Conservation (phyloP, 352 stramenopile species). For the Phytophthora ramorum region DNA sequence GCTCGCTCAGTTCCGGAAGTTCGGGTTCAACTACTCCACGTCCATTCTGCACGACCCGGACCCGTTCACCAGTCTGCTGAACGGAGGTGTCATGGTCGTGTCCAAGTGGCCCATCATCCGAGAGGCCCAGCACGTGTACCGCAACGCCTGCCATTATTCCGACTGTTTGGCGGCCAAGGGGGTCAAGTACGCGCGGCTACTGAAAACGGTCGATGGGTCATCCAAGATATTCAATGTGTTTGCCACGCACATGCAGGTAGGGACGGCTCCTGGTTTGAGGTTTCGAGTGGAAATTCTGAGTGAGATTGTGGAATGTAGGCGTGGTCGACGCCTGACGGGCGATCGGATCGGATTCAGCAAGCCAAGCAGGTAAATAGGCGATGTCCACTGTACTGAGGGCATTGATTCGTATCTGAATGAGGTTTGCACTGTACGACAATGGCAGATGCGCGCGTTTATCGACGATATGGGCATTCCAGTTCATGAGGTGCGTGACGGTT, state of each 20-base stretch:
- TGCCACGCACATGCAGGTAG: slow-evolving; percentile 85
- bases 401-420: background rate
- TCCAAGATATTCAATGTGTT: slow-evolving; percentile 89
- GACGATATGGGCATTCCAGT: slow-evolving; percentile 65
- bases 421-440: background rate
- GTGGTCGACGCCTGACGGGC: slow-evolving; percentile 76
- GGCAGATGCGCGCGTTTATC: slow-evolving; percentile 69
- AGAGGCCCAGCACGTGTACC: slow-evolving; percentile 84
- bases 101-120: slow-evolving; percentile 84
- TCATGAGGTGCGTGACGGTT: slow-evolving; percentile 55
- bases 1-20: slow-evolving; percentile 60
- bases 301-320: slow-evolving; percentile 41
- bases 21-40: slow-evolving; percentile 70
- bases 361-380: slow-evolving; percentile 56
- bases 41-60: slow-evolving; percentile 78
- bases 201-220: slow-evolving; percentile 58
- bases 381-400: background rate
- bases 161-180: slow-evolving; percentile 87
- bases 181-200: slow-evolving; percentile 80
- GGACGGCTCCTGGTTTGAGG: background rate
- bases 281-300: background rate
- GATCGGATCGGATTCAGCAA: slow-evolving; percentile 68
- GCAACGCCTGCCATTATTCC: slow-evolving; percentile 79
- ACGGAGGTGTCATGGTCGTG: slow-evolving; percentile 82
- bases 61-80: slow-evolving; percentile 83